These are phyloP conservation scores for Gossypium anomalum DNA, from an alignment of 345 rosid genomes.

Conservation along the genomic window DNA sequence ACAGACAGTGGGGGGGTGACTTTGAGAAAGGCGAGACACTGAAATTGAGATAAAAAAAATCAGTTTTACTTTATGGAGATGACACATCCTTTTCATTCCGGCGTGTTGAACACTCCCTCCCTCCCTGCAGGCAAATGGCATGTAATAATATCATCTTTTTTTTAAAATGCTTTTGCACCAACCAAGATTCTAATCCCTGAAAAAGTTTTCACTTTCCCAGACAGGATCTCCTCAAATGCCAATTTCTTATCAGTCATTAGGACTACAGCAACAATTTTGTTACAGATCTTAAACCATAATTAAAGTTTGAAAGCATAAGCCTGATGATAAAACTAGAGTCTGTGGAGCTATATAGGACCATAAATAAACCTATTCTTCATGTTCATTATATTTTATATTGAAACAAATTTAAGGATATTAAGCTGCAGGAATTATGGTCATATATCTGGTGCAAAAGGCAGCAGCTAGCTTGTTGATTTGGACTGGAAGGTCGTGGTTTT, in stretches of 20 bases:
- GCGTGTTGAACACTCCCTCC: background rate
- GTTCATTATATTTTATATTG: too few species aligned
- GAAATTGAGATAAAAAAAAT: background rate
- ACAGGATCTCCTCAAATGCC: background rate
- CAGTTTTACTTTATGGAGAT: background rate
- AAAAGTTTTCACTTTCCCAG: background rate
- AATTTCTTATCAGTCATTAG: background rate
- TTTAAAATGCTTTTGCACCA: background rate
- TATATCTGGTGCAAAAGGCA: background rate
- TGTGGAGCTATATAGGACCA: background rate
- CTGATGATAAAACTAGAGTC: background rate
- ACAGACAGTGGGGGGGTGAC: background rate
- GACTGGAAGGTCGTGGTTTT: background rate
- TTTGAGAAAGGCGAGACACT: slow-evolving; percentile 4
- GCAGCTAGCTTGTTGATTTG: background rate
- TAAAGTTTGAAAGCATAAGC: background rate
- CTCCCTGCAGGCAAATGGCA: background rate
- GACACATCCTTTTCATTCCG: slow-evolving; percentile 3
- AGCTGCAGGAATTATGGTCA: background rate
- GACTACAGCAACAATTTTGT: too few species aligned
- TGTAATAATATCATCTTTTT: background rate
- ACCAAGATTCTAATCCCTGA: background rate
- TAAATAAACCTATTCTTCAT: background rate
- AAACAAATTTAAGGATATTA: too few species aligned
- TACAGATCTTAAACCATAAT: background rate